Conservation (phyloP, 495 filamentous ascomycete genomes). For the Jackrogersella multiformis region DNA sequence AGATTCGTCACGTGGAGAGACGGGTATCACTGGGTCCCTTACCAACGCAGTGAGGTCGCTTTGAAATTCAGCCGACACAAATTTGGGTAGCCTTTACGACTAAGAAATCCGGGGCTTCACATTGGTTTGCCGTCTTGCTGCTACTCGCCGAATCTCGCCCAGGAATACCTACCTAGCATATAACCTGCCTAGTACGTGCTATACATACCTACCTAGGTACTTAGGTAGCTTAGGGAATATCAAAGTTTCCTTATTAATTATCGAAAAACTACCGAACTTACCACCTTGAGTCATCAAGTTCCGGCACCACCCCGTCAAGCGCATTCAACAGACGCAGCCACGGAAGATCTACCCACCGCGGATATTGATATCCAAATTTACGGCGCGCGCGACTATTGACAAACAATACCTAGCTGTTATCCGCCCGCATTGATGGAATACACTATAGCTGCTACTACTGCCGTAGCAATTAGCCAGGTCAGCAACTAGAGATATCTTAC, state of each 20-base stretch:
- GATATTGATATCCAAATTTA: slow-evolving; percentile 8
- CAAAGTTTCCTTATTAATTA: slow-evolving; percentile 23
- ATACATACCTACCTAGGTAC: too few species aligned
- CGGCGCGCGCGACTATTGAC: slow-evolving; percentile 13
- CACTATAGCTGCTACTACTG: slow-evolving; percentile 17
- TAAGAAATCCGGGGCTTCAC: slow-evolving; percentile 25
- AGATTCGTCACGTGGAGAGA: slow-evolving; percentile 36
- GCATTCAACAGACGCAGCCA: slow-evolving; percentile 5
- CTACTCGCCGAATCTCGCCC: slow-evolving; percentile 25
- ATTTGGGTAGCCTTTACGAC: slow-evolving; percentile 36
- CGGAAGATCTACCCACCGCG: slow-evolving; percentile 7
- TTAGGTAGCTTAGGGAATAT: slow-evolving; percentile 17
- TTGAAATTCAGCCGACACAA: slow-evolving; percentile 36
- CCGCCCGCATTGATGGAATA: slow-evolving; percentile 11
- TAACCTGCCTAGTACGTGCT: neutral
- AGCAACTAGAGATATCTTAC: slow-evolving; percentile 18
- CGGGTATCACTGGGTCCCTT: slow-evolving; percentile 37
- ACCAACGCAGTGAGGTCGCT: slow-evolving; percentile 32
- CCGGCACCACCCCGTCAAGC: slow-evolving; percentile 26
- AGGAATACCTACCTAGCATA: neutral
- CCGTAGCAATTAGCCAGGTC: slow-evolving; percentile 16
- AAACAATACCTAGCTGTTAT: neutral
- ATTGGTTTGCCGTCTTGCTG: slow-evolving; percentile 21
- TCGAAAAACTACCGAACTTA: slow-evolving; percentile 12
- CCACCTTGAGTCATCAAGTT: slow-evolving; percentile 34